Base-by-base conservation (phyloP, 2,329 filamentous ascomycete species). In the Paradendryphiella salina region DNA sequence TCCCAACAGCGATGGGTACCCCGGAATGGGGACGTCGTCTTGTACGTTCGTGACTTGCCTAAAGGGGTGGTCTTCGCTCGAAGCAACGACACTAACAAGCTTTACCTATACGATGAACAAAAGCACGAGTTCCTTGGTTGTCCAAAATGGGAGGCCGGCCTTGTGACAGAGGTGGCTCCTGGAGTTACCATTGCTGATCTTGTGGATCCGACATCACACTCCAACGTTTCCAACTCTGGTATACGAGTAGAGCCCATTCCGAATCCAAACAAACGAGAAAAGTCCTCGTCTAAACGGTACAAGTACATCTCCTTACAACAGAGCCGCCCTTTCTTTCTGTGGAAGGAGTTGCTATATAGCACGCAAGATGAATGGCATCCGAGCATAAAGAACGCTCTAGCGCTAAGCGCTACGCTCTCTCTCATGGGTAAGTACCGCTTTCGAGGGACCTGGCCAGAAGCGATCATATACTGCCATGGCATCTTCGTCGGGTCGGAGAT, bases 401-500 rank as follows among this genome's bases (percentile, higher is more conserved):
- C 77, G 0, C 69, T 78, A 5, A 78, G 80, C 64, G 78, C 80
- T 1, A 80, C 80, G 0, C 73, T 83, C 47, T 81, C 79, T 6
- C 59, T 85, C 0, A 49, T 83, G 1, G 77, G 80, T 6, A 82
- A 79, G 44, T 75, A 77, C 43, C 76, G 73, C 18, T 82, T 85
- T 63, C 74, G 69, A 17, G 83, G 83, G 0, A 65, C 57, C 1
- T 85, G 82, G 81, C 81, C 82, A 0, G 66, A 79, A 13, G 81
- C 80, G 0, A 73, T 69, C 0, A 74, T 86, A n/a, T 77, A 76
- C 44, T 80, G 76, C 50, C 74, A 76, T 40, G 82, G 79, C 0
- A 74, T 85, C 5, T 85, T 78, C 53, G 64, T 86, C 2, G 83
- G 84, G 0, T 63, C 79, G 3, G 84, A 86, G 60, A 69, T 85